Conservation (phyloP, 139 green algal species). For the Tetratostichococcus sp. region DNA sequence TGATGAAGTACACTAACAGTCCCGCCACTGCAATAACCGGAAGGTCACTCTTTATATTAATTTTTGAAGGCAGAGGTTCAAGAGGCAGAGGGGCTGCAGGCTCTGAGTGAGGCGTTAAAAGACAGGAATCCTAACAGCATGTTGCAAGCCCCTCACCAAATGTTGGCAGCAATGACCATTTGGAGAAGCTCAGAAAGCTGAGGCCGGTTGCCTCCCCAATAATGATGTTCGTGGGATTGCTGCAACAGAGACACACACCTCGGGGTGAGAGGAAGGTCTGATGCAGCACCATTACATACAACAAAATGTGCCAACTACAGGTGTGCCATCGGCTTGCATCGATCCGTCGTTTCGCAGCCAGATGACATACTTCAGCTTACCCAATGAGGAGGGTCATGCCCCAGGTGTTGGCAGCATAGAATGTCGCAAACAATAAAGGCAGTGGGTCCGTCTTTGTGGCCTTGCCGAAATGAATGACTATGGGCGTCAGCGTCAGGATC, state of each 20-base stretch:
- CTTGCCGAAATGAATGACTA: constrained; percentile 24
- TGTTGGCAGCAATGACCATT: constrained; percentile 40
- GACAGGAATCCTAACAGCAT: too few species aligned
- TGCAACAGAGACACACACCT: constrained; percentile 18
- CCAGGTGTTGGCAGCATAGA: constrained; percentile 44
- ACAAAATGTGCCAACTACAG: too few species aligned
- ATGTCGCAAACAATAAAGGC: constrained; percentile 37
- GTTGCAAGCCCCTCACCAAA: constrained; percentile 30
- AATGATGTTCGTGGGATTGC: not conserved
- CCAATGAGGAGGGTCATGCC: constrained; percentile 38
- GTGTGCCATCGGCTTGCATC: too few species aligned
- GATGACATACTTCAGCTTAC: not conserved
- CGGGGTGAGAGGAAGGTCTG: too few species aligned
- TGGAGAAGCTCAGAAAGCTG: constrained; percentile 36
- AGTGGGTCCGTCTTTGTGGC: constrained; percentile 11
- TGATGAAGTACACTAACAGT: not conserved
- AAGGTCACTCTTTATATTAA: not conserved
- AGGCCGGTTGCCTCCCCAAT: constrained; percentile 23
- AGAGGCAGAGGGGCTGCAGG: not conserved
- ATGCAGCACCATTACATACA: too few species aligned
- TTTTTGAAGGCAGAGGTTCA: too few species aligned
- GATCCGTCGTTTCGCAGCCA: too few species aligned
- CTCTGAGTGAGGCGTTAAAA: not conserved
- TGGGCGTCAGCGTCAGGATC: constrained; percentile 50
- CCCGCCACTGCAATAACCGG: constrained; percentile 18